Conservation (phyloP, 306 rosid genomes). For the Cucumis cinereus region DNA sequence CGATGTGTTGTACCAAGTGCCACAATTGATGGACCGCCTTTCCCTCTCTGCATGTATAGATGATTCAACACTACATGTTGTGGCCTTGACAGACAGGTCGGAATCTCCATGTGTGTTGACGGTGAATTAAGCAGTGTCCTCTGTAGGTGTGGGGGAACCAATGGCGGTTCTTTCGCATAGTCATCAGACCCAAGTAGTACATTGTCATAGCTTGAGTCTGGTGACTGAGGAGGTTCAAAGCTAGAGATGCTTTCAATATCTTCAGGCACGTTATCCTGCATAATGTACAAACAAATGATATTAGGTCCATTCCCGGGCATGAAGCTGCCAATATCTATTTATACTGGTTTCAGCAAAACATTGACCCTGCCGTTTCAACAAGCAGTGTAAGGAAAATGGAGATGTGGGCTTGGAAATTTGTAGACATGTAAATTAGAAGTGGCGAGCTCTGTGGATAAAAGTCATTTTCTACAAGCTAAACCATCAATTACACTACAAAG, state of each 20-base stretch:
- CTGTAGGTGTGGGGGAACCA: conserved; percentile 80
- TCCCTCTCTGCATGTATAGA: conserved; percentile 89
- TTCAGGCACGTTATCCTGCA: conserved; percentile 84
- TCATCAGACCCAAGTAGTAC: conserved; percentile 63
- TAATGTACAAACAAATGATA: background rate
- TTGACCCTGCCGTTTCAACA: background rate
- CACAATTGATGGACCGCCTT: conserved; percentile 63
- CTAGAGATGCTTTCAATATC: conserved; percentile 86
- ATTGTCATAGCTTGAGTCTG: conserved; percentile 73
- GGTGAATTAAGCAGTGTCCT: conserved; percentile 77
- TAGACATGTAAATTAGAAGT: background rate
- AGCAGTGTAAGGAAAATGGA: background rate
- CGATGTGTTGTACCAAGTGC: conserved; percentile 81
- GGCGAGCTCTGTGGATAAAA: background rate
- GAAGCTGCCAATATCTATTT: background rate
- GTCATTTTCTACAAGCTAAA: background rate
- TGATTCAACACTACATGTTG: conserved; percentile 88
- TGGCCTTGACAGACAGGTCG: conserved; percentile 66
- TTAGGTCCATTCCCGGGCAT: background rate
- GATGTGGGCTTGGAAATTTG: background rate
- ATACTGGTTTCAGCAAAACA: background rate
- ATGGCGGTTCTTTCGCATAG: conserved; percentile 84
- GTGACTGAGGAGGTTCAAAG: conserved; percentile 82
- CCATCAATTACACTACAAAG: background rate
- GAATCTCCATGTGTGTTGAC: conserved; percentile 56